These are phyloP conservation scores for Fusarium sp. DNA, from an alignment of 2,329 filamentous ascomycete species.

Conservation along the genomic window DNA sequence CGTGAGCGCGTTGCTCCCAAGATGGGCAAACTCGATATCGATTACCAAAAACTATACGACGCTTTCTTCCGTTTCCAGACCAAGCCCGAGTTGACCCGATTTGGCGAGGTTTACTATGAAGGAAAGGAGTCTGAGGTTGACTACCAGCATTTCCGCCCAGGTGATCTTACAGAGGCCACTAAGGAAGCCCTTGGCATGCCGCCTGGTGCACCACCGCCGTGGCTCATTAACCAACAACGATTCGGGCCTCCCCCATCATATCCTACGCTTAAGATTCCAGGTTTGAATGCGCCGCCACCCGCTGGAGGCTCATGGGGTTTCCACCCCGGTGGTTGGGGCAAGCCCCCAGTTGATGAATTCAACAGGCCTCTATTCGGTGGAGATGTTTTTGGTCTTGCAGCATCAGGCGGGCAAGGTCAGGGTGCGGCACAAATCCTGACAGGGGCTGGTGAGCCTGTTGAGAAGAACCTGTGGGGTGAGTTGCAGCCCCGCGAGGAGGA, in stretches of 20 bases:
- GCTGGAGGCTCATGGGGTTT: conserved; percentile 94
- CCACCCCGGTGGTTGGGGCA: conserved; percentile 93
- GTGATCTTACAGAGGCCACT: conserved; percentile 87
- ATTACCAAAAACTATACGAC: conserved; percentile 98
- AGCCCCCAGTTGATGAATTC: conserved; percentile 93
- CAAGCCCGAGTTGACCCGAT: conserved; percentile 92
- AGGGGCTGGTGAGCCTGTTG: conserved; percentile 77
- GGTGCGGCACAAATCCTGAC: conserved; percentile 51
- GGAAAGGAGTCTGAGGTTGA: conserved; percentile 99
- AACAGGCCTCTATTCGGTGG: conserved; percentile 92
- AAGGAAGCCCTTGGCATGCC: conserved; percentile 95
- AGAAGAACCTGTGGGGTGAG: conserved; percentile 92
- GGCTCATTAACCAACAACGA: conserved; percentile 96
- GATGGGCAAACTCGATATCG: conserved; percentile 97
- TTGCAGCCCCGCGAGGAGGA: conserved; percentile 81
- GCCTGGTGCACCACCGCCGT: conserved; percentile 90
- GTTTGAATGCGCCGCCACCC: conserved; percentile 92
- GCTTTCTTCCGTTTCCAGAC: conserved; percentile 98
- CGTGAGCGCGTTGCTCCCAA: conserved; percentile 93
- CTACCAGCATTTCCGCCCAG: conserved; percentile 86
- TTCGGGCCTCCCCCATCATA: conserved; percentile 95
- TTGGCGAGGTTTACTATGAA: conserved; percentile 99
- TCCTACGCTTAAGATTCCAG: conserved; percentile 92
- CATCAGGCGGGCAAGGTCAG: conserved; percentile 53
- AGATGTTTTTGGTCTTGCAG: conserved; percentile 87